Conservation (phyloP, 1,284 basidiomycete species). For the Cerioporus squamosus region DNA sequence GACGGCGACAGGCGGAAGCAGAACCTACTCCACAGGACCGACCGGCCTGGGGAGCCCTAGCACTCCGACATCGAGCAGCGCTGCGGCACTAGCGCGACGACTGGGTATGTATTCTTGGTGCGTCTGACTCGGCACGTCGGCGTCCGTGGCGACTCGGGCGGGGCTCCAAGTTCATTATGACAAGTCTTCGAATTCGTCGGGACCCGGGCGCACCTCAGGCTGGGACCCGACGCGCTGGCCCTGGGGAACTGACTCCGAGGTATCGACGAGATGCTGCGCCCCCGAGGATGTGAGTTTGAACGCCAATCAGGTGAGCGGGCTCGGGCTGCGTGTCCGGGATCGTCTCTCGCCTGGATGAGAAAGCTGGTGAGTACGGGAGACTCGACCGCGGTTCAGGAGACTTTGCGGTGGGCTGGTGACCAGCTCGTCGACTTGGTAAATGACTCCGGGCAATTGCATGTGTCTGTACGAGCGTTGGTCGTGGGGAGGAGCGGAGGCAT, state of each 20-base stretch:
- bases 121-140: too few relatives aligned
- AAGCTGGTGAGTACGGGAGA: neutral
- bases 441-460: neutral
- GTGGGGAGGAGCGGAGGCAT: neutral
- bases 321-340: slow-evolving; percentile 3
- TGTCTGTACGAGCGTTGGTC: neutral
- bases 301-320: neutral
- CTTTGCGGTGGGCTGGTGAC: neutral
- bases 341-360: neutral
- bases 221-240: neutral
- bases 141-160: too few relatives aligned
- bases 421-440: neutral
- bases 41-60: neutral
- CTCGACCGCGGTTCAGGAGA: too few relatives aligned
- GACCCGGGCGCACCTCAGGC: neutral
- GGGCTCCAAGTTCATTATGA: too few relatives aligned
- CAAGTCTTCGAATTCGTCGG: neutral
- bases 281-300: neutral
- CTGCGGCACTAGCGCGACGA: too few relatives aligned
- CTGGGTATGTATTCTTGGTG: too few relatives aligned
- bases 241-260: slow-evolving; percentile 2
- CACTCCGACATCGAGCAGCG: too few relatives aligned
- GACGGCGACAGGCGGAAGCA: neutral
- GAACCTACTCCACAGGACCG: neutral
- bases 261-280: neutral